Conservation (phyloP, 805 yeast genomes). For the Kodamaea fukazawae region DNA sequence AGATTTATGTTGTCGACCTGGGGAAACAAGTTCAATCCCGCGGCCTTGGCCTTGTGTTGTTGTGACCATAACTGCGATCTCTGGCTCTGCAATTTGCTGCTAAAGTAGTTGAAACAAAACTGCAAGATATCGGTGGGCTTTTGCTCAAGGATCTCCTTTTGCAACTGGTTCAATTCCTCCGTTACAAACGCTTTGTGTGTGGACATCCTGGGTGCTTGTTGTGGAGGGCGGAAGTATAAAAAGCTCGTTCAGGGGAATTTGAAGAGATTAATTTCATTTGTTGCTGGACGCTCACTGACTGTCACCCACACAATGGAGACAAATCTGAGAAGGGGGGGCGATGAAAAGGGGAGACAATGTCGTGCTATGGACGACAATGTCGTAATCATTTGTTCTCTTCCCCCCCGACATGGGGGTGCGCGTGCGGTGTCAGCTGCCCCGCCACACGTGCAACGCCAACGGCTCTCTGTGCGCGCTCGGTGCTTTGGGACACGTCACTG, state of each 20-base stretch:
- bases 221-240: background rate
- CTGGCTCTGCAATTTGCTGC: conserved; percentile 57
- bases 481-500: no score
- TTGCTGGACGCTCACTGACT: conserved; percentile 7
- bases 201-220: conserved; percentile 10
- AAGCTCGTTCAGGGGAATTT: conserved; percentile 1
- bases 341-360: no score
- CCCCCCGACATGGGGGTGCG: no score
- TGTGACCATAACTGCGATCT: conserved; percentile 52
- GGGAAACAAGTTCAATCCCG: conserved; percentile 50
- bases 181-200: conserved; percentile 15
- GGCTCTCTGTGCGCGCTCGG: no score
- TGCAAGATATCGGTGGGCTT: conserved; percentile 71
- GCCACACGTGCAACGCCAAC: background rate
- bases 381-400: no score
- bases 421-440: conserved; percentile 2
- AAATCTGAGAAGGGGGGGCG: no score
- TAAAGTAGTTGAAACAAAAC: conserved; percentile 74
- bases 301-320: no score
- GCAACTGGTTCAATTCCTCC: conserved; percentile 62
- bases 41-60: conserved; percentile 45
- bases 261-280: conserved; percentile 7
- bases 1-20: conserved; percentile 33
- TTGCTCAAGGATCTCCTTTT: conserved; percentile 47
- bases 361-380: no score